These are phyloP conservation scores for Trichosporon coremiiforme DNA, from an alignment of 1,284 basidiomycete genomes.

Conservation along the genomic window DNA sequence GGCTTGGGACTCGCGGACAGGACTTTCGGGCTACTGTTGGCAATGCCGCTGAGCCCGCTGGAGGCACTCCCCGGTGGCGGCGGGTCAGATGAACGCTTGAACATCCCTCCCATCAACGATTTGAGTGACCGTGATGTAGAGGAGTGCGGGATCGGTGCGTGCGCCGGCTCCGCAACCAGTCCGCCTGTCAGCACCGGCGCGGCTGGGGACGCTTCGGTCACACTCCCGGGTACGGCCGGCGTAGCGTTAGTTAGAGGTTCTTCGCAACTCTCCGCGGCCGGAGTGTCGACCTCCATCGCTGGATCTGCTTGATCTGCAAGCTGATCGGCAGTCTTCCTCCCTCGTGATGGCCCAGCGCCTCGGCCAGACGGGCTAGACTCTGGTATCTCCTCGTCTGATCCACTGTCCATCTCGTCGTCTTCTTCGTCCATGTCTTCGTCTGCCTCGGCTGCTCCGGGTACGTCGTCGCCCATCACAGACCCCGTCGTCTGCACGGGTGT, in stretches of 20 bases:
- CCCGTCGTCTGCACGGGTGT: slow-evolving; percentile 24
- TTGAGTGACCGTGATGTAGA: slow-evolving; percentile 18
- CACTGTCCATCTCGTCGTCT: slow-evolving; percentile 20
- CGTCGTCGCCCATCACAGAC: slow-evolving; percentile 11
- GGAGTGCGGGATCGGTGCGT: background rate
- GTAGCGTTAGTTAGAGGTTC: background rate
- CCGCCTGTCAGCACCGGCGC: background rate
- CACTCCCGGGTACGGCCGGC: background rate
- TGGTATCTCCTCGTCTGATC: slow-evolving; percentile 9
- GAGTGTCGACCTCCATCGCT: slow-evolving; percentile 31
- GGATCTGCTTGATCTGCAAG: background rate
- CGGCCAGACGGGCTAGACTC: background rate
- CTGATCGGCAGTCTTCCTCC: background rate
- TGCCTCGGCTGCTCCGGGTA: slow-evolving; percentile 17
- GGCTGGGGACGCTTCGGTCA: background rate
- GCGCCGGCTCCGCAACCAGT: background rate
- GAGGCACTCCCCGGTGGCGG: background rate
- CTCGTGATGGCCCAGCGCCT: background rate
- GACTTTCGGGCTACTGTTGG: background rate
- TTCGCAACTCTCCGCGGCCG: background rate
- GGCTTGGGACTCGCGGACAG: background rate
- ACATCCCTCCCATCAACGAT: slow-evolving; percentile 29
- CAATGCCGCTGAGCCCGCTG: background rate
- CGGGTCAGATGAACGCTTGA: slow-evolving; percentile 24
- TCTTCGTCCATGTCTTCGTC: slow-evolving; percentile 20